Conservation (phyloP, 495 filamentous ascomycete genomes). For the Tuber brumale region DNA sequence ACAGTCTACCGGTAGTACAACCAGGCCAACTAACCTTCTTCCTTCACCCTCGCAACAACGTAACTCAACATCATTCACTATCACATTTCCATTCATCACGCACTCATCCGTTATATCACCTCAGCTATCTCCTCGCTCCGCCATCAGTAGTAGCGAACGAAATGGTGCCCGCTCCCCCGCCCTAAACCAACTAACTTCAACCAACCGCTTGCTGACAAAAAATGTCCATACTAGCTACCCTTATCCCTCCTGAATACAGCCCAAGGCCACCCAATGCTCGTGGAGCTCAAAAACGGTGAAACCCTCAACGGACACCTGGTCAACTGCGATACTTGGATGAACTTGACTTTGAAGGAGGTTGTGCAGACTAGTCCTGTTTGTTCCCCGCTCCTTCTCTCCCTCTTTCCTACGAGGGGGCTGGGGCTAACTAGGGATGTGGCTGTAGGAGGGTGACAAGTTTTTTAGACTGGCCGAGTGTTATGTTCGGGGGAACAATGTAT, state of each 20-base stretch:
- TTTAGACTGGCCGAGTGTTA: conserved; percentile 87
- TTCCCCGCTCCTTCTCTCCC: not conserved
- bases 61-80: not conserved
- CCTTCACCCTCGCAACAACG: not conserved
- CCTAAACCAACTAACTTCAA: not conserved
- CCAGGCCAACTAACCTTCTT: not conserved
- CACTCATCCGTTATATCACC: not conserved
- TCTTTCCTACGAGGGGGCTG: not conserved
- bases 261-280: conserved; percentile 97
- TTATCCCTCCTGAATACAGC: conserved; percentile 89
- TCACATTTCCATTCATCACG: not conserved
- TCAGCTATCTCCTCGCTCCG: not conserved
- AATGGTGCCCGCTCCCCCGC: not conserved
- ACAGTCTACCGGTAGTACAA: not conserved
- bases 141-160: not conserved
- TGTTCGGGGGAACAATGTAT: conserved; percentile 91
- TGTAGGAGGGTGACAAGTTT: conserved; percentile 82
- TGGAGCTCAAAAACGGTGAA: conserved; percentile 98
- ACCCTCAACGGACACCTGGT: conserved; percentile 93
- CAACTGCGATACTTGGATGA: conserved; percentile 99
- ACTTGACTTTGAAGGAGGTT: conserved; percentile 90
- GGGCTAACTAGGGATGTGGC: not conserved
- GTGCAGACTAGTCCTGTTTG: conserved; percentile 83
- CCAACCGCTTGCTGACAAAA: not conserved
- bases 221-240: conserved; percentile 57